Base-by-base conservation (phyloP, 805 yeast species). In the Candida succiphila region DNA sequence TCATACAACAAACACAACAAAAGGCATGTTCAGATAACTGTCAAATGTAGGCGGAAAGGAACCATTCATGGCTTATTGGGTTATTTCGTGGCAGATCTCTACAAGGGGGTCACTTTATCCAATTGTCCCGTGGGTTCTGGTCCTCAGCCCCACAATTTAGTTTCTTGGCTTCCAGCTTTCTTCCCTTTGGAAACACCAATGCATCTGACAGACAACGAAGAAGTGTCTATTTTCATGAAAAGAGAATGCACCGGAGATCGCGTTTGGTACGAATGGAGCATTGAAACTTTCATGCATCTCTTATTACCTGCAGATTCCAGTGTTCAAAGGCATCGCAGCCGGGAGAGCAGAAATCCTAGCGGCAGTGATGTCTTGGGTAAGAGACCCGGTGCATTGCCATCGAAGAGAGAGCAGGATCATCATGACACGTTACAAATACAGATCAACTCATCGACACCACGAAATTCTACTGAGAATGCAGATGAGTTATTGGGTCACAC, bases 11-110 rank as follows among this genome's bases (percentile, higher is more conserved):
- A 34, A 25, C 48, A 48, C 20, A 30, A 30, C 25, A 47, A 42
- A 30, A 37, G 56, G 24, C 46, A 45, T 32, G 35, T 33, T 3
- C 51, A 49, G 25, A 28, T 43, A 8, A 37, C 47, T 0, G 67
- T 78, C 38, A 58, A 60, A 31, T 60, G 71, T 5, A 60, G 63
- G 13, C 55, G 67, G 22, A 63, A 69, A 34, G 71, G 80, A 2
- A 67, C 67, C 15, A 52, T 84, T 3, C 88, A 85, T 51, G 95
- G 89, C 0, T 51, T 87, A 24, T 60, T 75, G 4, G 96, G 96
- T 0, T 77, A 63, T 47, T 88, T 88, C 47, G 66, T 65, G n/a
- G 77, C 92, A 0, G 68, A 56, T 3, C 61, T 87, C n/a, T 83
- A 75, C 50, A 71, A 67, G 1, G 78, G 74, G 30, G 60, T 77